Evolutionary conservation across 345 rosid genomes (phyloP).

Genomic region (Sonneratia alba): DNA sequence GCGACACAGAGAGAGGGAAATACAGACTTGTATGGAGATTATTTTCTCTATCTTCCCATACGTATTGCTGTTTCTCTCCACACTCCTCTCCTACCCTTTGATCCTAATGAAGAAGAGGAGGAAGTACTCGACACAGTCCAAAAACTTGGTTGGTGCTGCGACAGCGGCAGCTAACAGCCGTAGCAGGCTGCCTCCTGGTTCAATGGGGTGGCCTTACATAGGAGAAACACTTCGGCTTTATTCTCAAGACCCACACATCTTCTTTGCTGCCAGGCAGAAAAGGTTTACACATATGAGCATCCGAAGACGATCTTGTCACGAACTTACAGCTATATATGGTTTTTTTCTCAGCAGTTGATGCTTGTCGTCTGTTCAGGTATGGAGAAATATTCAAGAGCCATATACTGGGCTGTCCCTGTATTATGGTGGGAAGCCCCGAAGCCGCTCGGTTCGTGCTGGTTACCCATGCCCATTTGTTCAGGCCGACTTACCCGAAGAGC

Average conservation of each 20-base stretch:
- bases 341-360: neutral
- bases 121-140: slow-evolving; percentile 6
- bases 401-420: slow-evolving; percentile 73
- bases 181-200: slow-evolving; percentile 74
- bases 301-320: neutral
- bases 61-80: slow-evolving; percentile 27
- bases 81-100: slow-evolving; percentile 24
- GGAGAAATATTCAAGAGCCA: slow-evolving; percentile 81
- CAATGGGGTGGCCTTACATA: slow-evolving; percentile 78
- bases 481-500: slow-evolving; percentile 82
- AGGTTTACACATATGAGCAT: slow-evolving; percentile 28
- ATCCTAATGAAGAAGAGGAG: slow-evolving; percentile 14
- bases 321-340: neutral
- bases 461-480: slow-evolving; percentile 68
- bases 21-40: slow-evolving; percentile 27
- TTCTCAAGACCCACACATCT: slow-evolving; percentile 64
- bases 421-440: slow-evolving; percentile 76
- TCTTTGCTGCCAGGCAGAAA: slow-evolving; percentile 50
- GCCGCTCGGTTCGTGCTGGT: slow-evolving; percentile 73
- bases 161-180: neutral
- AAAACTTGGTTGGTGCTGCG: neutral
- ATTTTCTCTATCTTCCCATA: slow-evolving; percentile 13
- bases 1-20: slow-evolving; percentile 5
- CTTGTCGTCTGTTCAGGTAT: slow-evolving; percentile 27
- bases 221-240: slow-evolving; percentile 80